Evolutionary conservation across 83 land plant species (phyloP).

Genomic region (Diphasiastrum complanatum): DNA sequence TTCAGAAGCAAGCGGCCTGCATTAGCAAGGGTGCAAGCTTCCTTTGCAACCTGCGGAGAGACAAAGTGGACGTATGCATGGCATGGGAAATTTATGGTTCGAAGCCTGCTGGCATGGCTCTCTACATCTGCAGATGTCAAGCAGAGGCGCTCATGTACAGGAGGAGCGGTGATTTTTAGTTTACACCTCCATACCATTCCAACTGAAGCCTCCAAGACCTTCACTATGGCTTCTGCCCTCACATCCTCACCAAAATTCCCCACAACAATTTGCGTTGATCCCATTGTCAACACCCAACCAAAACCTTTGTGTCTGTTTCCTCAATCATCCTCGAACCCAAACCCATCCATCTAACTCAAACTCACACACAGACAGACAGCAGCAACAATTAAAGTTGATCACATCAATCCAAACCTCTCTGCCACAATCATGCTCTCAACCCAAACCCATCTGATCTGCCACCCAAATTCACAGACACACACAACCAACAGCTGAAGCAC

Average conservation of each 20-base stretch:
- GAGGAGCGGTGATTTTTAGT: slow-evolving; percentile 58
- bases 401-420: too few relatives aligned
- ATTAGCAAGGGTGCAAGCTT: slow-evolving; percentile 41
- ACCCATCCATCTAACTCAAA: too few relatives aligned
- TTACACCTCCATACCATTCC: slow-evolving; percentile 65
- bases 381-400: too few relatives aligned
- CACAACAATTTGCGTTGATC: slow-evolving; percentile 53
- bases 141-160: slow-evolving; percentile 41
- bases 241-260: slow-evolving; percentile 55
- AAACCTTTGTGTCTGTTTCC: too few relatives aligned
- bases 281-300: slow-evolving; percentile 15
- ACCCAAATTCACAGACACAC: too few relatives aligned
- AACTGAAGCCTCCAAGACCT: slow-evolving; percentile 39
- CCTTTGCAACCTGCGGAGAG: slow-evolving; percentile 32
- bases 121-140: slow-evolving; percentile 10
- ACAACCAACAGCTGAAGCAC: too few relatives aligned
- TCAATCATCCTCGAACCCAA: too few relatives aligned
- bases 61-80: slow-evolving; percentile 90
- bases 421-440: too few relatives aligned
- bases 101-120: neutral
- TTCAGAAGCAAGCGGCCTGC: slow-evolving; percentile 29
- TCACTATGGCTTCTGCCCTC: slow-evolving; percentile 36
- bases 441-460: too few relatives aligned
- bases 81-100: slow-evolving; percentile 33
- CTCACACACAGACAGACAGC: too few relatives aligned